phyloP scores from a whole-genome alignment of 2,329 filamentous ascomycete species.

The Cladophialophora yegresii region DNA sequence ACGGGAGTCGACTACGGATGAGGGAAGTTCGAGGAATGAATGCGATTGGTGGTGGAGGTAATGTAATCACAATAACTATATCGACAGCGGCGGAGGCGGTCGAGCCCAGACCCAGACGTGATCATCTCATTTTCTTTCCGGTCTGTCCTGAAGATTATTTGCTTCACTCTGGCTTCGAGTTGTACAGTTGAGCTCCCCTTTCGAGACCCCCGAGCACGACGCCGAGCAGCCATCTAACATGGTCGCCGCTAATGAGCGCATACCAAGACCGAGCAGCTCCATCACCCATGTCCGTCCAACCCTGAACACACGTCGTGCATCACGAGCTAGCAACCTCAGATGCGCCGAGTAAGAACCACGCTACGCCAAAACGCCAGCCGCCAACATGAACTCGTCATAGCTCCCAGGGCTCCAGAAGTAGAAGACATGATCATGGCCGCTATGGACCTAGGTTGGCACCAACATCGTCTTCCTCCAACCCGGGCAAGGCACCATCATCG shows the following conservation, averaged over 20 bases:
- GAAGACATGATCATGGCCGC: not conserved
- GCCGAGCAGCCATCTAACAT: not conserved
- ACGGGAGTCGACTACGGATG: not conserved
- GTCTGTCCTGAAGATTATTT: not conserved
- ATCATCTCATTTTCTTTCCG: not conserved
- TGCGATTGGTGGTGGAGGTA: not conserved
- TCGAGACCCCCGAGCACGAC: not conserved
- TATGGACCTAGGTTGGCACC: conserved; percentile 16
- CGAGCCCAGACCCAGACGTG: not conserved
- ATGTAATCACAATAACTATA: not conserved
- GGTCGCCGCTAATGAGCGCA: not conserved
- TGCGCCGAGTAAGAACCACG: not conserved
- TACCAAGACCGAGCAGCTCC: not conserved
- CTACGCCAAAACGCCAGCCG: not conserved
- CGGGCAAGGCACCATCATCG: conserved; percentile 37
- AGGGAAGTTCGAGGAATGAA: not conserved
- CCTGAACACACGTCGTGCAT: not conserved
- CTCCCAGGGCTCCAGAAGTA: not conserved
- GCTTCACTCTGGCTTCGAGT: not conserved
- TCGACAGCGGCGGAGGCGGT: not conserved
- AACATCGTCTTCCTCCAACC: conserved; percentile 27
- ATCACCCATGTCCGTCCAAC: not conserved
- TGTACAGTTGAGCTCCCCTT: not conserved
- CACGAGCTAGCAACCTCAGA: not conserved
- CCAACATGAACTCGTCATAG: not conserved